Evolutionary conservation across 2,329 filamentous ascomycete genomes (phyloP), one percentile per base, ranked within the genome.

Genomic region (Phialophora verrucosa): DNA sequence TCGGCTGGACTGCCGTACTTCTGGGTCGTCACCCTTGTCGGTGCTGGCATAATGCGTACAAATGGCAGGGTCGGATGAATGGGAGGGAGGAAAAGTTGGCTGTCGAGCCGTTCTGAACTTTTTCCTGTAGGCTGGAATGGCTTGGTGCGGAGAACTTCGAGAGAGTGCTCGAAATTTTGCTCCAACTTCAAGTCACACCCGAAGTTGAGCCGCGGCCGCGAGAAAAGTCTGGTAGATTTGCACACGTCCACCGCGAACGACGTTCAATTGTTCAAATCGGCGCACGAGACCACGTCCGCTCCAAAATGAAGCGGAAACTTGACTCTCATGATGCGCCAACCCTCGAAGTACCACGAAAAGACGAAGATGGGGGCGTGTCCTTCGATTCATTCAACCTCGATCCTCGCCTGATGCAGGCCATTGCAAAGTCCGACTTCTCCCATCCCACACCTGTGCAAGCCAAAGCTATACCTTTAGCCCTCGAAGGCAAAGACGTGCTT

Each of bases 371-470:
- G 11, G 75, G 74, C 70, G 73, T 65, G 59, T 87, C 88, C 3
- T 99, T 98, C 75, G 84, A 89, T 70, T 85, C 88, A 64, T 85
- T 98, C 68, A 88, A 88, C 69, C 88, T 99, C 68, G 95, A 99
- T 76, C 81, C 92, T 10, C 88, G 95, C 71, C 83, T 99, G 32
- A 83, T 97, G 38, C 92, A 97, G 82, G 93, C 91, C 62, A 86
- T 98, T 72, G 90, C 90, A 55, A 89, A 91, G 76, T 90, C 95
- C 78, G 89, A 90, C 78, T 98, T 93, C 81, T 85, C 89, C 69
- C 88, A 88, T 65, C 95, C 95, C 14, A 98, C 95, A n/a, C 85
- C 90, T 12, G 91, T 98, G 1, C 95, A 99, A 79, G 86, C 88
- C 50, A 90, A 90, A 78, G 91, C 92, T 1, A 96, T 99, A 69